Percentiles rank a stretch among this genome's conserved stretches.
phyloP scores from a whole-genome alignment of 331 rosid genomes.

The Rosa hybrid region DNA sequence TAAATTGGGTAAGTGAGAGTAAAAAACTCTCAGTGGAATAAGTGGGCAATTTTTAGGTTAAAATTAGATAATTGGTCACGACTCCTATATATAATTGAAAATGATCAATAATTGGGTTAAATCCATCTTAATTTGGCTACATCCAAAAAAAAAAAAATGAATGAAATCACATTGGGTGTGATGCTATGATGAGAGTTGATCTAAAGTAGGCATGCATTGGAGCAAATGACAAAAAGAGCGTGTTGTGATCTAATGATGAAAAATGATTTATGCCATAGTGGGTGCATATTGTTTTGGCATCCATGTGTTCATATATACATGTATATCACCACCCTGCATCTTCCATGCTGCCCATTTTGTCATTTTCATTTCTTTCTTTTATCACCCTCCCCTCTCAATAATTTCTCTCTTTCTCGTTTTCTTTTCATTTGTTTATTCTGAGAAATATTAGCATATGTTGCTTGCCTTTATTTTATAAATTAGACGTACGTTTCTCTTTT shows the following conservation, averaged over 20 bases:
- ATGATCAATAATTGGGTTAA: background rate
- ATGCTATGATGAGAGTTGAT: slow-evolving; percentile 56
- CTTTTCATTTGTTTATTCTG: background rate
- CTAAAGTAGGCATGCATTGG: slow-evolving; percentile 27
- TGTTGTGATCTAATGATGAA: slow-evolving; percentile 32
- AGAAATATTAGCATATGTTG: background rate
- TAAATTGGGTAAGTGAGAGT: too few species aligned
- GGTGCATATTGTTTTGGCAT: slow-evolving; percentile 33
- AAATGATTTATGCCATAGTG: slow-evolving; percentile 40
- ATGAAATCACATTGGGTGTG: slow-evolving; percentile 31
- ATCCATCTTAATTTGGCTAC: background rate
- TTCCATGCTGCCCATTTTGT: slow-evolving; percentile 33
- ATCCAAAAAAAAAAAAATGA: slow-evolving; percentile 23
- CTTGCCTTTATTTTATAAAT: slow-evolving; percentile 3
- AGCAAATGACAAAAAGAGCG: slow-evolving; percentile 45
- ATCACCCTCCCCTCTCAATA: background rate
- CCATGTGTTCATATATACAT: slow-evolving; percentile 42
- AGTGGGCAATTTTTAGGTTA: too few species aligned
- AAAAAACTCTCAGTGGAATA: too few species aligned
- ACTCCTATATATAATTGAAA: too few species aligned
- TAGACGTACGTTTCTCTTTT: slow-evolving; percentile 4
- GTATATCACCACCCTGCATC: slow-evolving; percentile 8
- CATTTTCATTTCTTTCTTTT: slow-evolving; percentile 16
- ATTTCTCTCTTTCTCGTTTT: background rate
- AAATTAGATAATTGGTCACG: too few species aligned